These are phyloP conservation scores for Aspergillus piperis DNA, from an alignment of 2,329 filamentous ascomycete species.

Conservation along the genomic window DNA sequence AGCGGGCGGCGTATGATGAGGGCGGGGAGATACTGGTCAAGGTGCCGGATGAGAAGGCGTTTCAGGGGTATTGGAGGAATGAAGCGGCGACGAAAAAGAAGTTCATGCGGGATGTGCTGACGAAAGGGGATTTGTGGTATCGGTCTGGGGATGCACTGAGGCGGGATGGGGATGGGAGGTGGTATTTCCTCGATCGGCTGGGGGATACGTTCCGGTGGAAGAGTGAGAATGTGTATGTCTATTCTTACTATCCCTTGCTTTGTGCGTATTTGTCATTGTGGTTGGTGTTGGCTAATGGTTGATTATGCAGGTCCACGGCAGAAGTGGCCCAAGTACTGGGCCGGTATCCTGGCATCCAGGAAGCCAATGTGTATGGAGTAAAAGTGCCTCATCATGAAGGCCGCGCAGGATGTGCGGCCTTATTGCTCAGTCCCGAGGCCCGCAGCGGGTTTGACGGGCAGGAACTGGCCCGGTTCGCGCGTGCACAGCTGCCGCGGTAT, in stretches of 20 bases:
- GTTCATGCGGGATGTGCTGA: conserved; percentile 64
- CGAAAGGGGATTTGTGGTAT: conserved; percentile 68
- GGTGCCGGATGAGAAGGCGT: conserved; percentile 59
- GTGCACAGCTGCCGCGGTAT: conserved; percentile 66
- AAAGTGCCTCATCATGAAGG: conserved; percentile 66
- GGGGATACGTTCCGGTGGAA: conserved; percentile 78
- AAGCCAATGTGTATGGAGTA: conserved; percentile 73
- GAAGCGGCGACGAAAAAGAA: conserved; percentile 67
- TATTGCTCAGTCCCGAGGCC: conserved; percentile 56
- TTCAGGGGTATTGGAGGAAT: conserved; percentile 71
- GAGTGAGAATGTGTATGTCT: conserved; percentile 62
- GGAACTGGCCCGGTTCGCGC: conserved; percentile 60
- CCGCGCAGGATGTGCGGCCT: conserved; percentile 63
- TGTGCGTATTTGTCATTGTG: background rate
- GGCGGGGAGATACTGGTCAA: conserved; percentile 76
- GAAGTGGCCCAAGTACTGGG: conserved; percentile 68
- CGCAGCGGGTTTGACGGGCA: conserved; percentile 59
- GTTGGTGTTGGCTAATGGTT: background rate
- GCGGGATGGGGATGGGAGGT: conserved; percentile 62
- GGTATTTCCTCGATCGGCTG: conserved; percentile 70
- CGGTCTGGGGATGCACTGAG: conserved; percentile 68
- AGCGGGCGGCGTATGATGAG: conserved; percentile 62
- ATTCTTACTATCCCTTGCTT: background rate
- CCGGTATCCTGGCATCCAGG: conserved; percentile 58
- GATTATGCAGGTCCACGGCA: conserved; percentile 49